phyloP scores from a whole-genome alignment of 1,284 basidiomycete species.

The Meira miltonrushii region DNA sequence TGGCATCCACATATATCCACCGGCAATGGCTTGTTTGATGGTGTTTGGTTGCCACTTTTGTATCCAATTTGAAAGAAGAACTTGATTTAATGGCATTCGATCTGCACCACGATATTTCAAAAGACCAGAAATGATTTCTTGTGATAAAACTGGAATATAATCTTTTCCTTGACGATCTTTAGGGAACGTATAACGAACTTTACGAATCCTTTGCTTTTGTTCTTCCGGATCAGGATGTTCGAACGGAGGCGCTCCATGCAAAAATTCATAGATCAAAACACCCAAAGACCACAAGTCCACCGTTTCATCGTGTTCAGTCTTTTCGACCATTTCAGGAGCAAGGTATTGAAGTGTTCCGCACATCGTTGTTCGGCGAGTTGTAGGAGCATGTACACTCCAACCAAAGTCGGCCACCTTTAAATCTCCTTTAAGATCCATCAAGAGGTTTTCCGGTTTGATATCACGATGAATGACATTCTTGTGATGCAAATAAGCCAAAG shows the following conservation, averaged over 20 bases:
- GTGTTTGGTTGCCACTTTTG: slow-evolving; percentile 62
- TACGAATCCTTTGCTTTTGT: slow-evolving; percentile 1
- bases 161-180: slow-evolving; percentile 4
- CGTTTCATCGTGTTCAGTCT: slow-evolving; percentile 72
- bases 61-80: slow-evolving; percentile 87
- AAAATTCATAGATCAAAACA: slow-evolving; percentile 90
- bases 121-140: slow-evolving; percentile 6
- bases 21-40: slow-evolving; percentile 25
- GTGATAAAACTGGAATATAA: neutral
- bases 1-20: slow-evolving; percentile 10
- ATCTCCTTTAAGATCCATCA: slow-evolving; percentile 91
- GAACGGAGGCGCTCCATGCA: slow-evolving; percentile 87
- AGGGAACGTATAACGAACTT: slow-evolving; percentile 3
- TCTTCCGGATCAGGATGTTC: slow-evolving; percentile 60
- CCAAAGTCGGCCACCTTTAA: slow-evolving; percentile 99
- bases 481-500: slow-evolving; percentile 80
- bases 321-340: slow-evolving; percentile 95
- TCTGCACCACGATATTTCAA: slow-evolving; percentile 51
- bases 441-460: slow-evolving; percentile 96
- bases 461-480: slow-evolving; percentile 99
- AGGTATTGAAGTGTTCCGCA: slow-evolving; percentile 96
- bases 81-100: slow-evolving; percentile 73
- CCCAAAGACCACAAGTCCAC: slow-evolving; percentile 97
- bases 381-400: slow-evolving; percentile 96
- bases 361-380: slow-evolving; percentile 77